phyloP scores from a whole-genome alignment of 2,329 filamentous ascomycete genomes.

The Exophiala dermatitidis region DNA sequence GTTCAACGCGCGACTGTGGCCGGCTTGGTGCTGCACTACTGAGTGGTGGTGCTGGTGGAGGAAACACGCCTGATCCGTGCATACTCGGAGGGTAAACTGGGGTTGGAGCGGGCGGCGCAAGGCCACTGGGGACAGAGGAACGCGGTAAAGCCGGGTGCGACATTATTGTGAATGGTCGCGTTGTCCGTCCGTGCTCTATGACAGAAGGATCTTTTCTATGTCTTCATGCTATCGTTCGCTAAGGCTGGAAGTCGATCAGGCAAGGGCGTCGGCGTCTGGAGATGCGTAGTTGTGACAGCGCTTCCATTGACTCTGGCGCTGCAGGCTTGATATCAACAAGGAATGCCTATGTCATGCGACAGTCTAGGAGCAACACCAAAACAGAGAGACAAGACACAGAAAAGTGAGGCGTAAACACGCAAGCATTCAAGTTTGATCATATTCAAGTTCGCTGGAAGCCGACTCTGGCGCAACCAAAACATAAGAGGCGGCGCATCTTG shows the following conservation, averaged over 20 bases:
- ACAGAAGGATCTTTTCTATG: background rate
- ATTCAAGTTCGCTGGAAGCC: background rate
- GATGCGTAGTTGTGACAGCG: conserved; percentile 8
- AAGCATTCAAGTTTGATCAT: too few relatives aligned
- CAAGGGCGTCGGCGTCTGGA: conserved; percentile 17
- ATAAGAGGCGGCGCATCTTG: conserved; percentile 1
- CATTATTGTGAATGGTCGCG: conserved; percentile 7
- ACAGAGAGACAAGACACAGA: background rate
- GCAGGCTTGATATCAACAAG: too few relatives aligned
- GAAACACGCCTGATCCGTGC: conserved; percentile 17
- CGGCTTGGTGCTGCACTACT: conserved; percentile 11
- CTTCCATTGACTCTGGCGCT: conserved; percentile 18
- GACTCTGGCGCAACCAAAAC: background rate
- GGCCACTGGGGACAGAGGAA: conserved; percentile 20
- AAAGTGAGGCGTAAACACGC: background rate
- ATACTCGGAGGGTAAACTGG: conserved; percentile 14
- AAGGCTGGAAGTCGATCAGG: background rate
- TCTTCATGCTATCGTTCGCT: conserved; percentile 2
- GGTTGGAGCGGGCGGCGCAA: conserved; percentile 16
- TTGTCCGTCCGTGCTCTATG: conserved; percentile 1
- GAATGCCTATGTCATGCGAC: too few relatives aligned
- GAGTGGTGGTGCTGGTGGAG: conserved; percentile 11
- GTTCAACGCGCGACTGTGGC: conserved; percentile 23
- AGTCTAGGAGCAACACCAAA: background rate
- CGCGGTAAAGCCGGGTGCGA: conserved; percentile 17